phyloP scores from a whole-genome alignment of 2,329 filamentous ascomycete genomes.

The Eutypella sp. region DNA sequence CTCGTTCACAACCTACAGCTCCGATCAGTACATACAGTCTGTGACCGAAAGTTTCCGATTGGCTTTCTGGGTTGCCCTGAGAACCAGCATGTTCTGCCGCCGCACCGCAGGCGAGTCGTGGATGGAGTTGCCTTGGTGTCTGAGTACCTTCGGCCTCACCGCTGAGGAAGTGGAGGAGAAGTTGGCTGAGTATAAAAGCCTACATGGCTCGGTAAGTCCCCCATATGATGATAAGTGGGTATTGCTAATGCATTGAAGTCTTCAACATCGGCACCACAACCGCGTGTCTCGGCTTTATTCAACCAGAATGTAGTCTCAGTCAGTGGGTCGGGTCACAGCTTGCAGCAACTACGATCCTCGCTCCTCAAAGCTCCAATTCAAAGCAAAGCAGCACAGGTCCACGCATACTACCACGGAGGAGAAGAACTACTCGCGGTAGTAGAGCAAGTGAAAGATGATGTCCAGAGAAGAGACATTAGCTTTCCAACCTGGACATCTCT shows the following conservation, averaged over 20 bases:
- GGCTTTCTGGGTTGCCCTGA: constrained; percentile 3
- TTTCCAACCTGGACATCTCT: constrained; percentile 4
- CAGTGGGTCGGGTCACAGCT: not conserved
- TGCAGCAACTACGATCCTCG: constrained; percentile 1
- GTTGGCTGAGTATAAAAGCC: not conserved
- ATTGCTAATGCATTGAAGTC: not conserved
- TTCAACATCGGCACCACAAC: not conserved
- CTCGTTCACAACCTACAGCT: not conserved
- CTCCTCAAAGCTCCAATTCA: not conserved
- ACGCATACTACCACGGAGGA: constrained; percentile 5
- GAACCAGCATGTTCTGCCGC: constrained; percentile 3
- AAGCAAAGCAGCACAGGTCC: constrained; percentile 1
- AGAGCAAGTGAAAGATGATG: constrained; percentile 1
- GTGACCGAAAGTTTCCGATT: constrained; percentile 1
- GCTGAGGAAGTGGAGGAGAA: not conserved
- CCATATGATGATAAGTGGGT: not conserved
- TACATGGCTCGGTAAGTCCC: not conserved
- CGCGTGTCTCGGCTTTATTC: constrained; percentile 2
- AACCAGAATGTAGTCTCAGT: constrained; percentile 2
- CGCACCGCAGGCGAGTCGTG: not conserved
- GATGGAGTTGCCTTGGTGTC: constrained; percentile 1
- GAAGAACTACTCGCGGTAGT: not conserved
- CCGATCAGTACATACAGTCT: constrained; percentile 1
- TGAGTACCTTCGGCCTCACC: constrained; percentile 3
- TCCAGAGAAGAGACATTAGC: constrained; percentile 1